Percentiles rank a stretch among this genome's conserved stretches.
Evolutionary conservation across 2,329 filamentous ascomycete species (phyloP).

Genomic region (Diplodia mutila): DNA sequence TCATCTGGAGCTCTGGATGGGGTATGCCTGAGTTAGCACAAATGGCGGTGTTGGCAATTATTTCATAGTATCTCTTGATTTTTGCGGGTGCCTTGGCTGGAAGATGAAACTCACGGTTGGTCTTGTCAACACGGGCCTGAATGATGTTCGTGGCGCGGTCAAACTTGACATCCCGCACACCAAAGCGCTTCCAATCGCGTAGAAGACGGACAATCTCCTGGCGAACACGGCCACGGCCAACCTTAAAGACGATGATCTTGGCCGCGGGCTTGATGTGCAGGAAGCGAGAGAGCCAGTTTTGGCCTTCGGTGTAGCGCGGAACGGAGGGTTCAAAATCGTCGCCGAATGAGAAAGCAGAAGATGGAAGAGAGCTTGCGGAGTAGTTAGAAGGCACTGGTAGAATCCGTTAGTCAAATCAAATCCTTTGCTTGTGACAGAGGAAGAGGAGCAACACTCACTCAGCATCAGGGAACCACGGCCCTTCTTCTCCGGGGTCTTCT

Average conservation of each 20-base stretch:
- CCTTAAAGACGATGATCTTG: conserved; percentile 73
- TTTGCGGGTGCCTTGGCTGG: background rate
- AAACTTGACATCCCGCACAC: conserved; percentile 77
- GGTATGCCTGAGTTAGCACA: conserved; percentile 28
- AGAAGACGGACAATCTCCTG: conserved; percentile 77
- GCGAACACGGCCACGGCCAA: conserved; percentile 72
- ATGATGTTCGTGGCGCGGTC: conserved; percentile 81
- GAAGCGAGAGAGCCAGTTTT: conserved; percentile 84
- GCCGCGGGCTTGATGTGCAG: conserved; percentile 86
- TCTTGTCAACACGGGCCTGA: conserved; percentile 73
- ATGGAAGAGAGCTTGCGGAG: conserved; percentile 37
- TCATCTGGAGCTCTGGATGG: conserved; percentile 71
- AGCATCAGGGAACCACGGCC: conserved; percentile 42
- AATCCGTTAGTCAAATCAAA: background rate
- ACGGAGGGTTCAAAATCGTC: conserved; percentile 54
- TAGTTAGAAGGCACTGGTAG: conserved; percentile 29
- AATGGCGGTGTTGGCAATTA: background rate
- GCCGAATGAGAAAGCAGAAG: conserved; percentile 40
- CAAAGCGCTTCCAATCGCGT: conserved; percentile 77
- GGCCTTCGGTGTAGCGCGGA: conserved; percentile 51
- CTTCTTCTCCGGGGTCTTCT: conserved; percentile 50
- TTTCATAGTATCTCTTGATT: conserved; percentile 1
- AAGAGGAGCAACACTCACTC: background rate
- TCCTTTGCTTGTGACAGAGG: no score
- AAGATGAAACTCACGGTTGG: conserved; percentile 69